Base-by-base conservation (phyloP, 306 rosid species). In the Hylodesmum podocarpum region DNA sequence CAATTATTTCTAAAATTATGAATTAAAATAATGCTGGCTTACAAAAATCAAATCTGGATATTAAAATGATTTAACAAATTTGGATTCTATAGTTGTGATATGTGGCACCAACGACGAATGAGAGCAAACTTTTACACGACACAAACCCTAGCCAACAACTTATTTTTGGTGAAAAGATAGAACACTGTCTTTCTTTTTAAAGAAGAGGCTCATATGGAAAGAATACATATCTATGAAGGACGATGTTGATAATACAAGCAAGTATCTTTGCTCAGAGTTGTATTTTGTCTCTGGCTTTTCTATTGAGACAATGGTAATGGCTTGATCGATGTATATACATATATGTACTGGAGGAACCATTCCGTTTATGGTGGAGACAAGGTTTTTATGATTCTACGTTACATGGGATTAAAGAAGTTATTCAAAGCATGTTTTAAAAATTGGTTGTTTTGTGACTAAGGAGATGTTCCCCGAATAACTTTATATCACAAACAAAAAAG, bases 131-230 rank as follows among this genome's bases (percentile, higher is more conserved):
- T 13, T 28, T 14, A 58, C 2, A 28, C 6, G 14, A 57, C 13
- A 0, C 3, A 7, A 62, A 13, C 68, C 68, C 15, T 62, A 62
- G 68, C 25, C 44, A 62, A 33, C 28, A 62, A 11, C 11, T 18
- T 2, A 29, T 21, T 64, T 64, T 19, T 64, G n/a, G 47, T 36
- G 70, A 64, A 1, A 36, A 4, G 70, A 64, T 19, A 14, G 61
- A 49, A 76, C 75, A 51, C 59, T 59, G 39, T 63, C 27, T 46
- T n/a, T 62, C 25, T 72, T 43, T 40, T 47, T 75, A 82, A 82
- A 72, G 78, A 77, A 80, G 85, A 86, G 76, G 85, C 80, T 73
- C 66, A 59, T 53, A 77, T 73, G 64, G 81, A 83, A 86, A 77
- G 81, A 66, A 64, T 19, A 62, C 12, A 66, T 72, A 55, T 22